phyloP scores from a whole-genome alignment of 2,329 filamentous ascomycete genomes.

The Cladosporium oxysporum region DNA sequence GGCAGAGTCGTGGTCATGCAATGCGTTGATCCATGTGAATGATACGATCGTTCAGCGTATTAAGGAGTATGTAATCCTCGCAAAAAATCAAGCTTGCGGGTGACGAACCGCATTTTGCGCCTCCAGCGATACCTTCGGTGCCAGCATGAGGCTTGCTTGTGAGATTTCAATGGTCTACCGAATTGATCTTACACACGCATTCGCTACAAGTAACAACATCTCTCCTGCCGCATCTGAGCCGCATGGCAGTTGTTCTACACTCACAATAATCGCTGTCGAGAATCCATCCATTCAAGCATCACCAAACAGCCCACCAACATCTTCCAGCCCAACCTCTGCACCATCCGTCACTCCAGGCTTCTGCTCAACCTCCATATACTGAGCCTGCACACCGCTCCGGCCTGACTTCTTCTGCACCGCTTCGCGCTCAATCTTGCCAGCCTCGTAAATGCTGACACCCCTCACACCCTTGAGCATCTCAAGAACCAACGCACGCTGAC shows the following conservation, averaged over 20 bases:
- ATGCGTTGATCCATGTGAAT: not conserved
- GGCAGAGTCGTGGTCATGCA: not conserved
- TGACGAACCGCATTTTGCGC: not conserved
- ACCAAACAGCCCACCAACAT: slow-evolving; percentile 49
- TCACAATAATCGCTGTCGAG: not conserved
- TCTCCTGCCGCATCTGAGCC: not conserved
- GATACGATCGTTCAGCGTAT: not conserved
- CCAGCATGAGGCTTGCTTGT: no score
- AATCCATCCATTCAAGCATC: slow-evolving; percentile 22
- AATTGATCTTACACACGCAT: not conserved
- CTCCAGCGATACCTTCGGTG: not conserved
- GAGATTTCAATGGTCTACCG: not conserved
- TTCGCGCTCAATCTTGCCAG: slow-evolving; percentile 70
- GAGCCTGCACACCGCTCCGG: slow-evolving; percentile 36
- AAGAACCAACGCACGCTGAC: slow-evolving; percentile 78
- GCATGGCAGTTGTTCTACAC: not conserved
- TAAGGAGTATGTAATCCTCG: not conserved
- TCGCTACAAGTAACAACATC: not conserved
- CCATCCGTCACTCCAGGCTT: slow-evolving; percentile 40
- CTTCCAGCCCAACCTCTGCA: slow-evolving; percentile 44
- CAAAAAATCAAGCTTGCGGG: not conserved
- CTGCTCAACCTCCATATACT: slow-evolving; percentile 47
- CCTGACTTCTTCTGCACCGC: slow-evolving; percentile 23
- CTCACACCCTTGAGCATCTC: slow-evolving; percentile 84
- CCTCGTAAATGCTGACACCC: slow-evolving; percentile 89